A percentile compares a stretch with the other conserved stretches of the same genome.
phyloP scores from a whole-genome alignment of 2,329 filamentous ascomycete genomes.

The Alternaria ventricosa region DNA sequence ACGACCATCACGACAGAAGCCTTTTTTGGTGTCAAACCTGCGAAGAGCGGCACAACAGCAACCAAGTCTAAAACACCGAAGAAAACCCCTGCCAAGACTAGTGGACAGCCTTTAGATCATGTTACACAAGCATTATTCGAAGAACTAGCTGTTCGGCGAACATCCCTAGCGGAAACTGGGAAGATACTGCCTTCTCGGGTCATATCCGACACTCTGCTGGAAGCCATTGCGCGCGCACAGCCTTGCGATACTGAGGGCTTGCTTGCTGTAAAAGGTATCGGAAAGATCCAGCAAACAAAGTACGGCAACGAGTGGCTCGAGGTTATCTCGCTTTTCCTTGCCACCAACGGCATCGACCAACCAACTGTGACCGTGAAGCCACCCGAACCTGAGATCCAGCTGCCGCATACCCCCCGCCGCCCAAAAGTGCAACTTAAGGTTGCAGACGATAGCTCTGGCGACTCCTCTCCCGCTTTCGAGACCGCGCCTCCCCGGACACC shows the following conservation, averaged over 20 bases:
- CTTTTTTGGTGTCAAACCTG: conserved; percentile 29
- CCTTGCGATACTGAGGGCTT: conserved; percentile 28
- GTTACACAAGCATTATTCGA: conserved; percentile 27
- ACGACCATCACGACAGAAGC: conserved; percentile 26
- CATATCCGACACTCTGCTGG: conserved; percentile 30
- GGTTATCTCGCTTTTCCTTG: conserved; percentile 26
- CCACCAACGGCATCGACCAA: conserved; percentile 2
- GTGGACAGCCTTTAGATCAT: conserved; percentile 15
- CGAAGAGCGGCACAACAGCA: not conserved
- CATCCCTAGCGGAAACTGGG: conserved; percentile 18
- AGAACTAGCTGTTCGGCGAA: conserved; percentile 24
- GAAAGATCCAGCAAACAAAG: conserved; percentile 18
- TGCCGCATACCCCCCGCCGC: conserved; percentile 4
- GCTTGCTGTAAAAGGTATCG: conserved; percentile 35
- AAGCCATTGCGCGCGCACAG: conserved; percentile 28
- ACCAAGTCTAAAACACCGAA: not conserved
- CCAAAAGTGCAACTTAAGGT: not conserved
- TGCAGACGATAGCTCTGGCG: conserved; percentile 9
- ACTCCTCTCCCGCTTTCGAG: conserved; percentile 33
- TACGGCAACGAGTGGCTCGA: conserved; percentile 40
- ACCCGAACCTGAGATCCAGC: not conserved
- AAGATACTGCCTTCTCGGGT: conserved; percentile 21
- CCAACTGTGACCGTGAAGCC: not conserved
- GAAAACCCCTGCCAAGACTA: not conserved
- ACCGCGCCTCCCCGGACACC: conserved; percentile 20